Base-by-base conservation (phyloP, 208 protist species). In the Lotmaria passim region DNA sequence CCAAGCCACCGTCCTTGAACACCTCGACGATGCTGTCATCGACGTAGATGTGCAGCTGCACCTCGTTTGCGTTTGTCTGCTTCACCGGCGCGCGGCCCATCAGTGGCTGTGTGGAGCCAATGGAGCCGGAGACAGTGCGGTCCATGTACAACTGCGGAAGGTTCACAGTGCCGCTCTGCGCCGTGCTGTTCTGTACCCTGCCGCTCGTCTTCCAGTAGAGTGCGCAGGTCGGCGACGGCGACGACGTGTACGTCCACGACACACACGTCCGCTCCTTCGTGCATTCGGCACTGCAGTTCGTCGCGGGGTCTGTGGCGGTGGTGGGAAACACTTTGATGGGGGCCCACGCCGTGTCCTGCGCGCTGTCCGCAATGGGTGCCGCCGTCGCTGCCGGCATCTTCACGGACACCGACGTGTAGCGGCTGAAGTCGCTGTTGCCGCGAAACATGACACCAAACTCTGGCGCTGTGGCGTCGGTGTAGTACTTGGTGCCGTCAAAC, bases 21-120 rank as follows among this genome's bases (percentile, higher is more conserved):
- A 86, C 67, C 69, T 90, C 79, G 11, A 84, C 31, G 30, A 84
- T 55, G 46, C 64, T 78, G 69, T 65, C 65, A 34, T 84, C 79
- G 7, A 84, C 73, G 48, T 67, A 80, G 50, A 84, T 75, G 60
- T 50, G 74, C 46, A 84, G 34, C 28, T 50, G 17, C 17, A 84
- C 50, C 50, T 44, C 57, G 36, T 71, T 80, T 10, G 75, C 36
- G 39, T 71, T 71, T 14, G 44, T 66, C 47, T 60, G 34, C 19
- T 63, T 57, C 34, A 86, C 43, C 38, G 76, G 67, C 26, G 81
- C 70, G 21, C 80, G 80, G 21, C 80, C 80, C 46, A 67, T 64
- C 47, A 79, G 62, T 19, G 69, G 50, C 43, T 56, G 19, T n/a
- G 3, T 66, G 51, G 55, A 48, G 47, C 80, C 80, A 4, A 82